phyloP scores from a whole-genome alignment of 106 monocot species.

The Dendrobium chrysotoxum region DNA sequence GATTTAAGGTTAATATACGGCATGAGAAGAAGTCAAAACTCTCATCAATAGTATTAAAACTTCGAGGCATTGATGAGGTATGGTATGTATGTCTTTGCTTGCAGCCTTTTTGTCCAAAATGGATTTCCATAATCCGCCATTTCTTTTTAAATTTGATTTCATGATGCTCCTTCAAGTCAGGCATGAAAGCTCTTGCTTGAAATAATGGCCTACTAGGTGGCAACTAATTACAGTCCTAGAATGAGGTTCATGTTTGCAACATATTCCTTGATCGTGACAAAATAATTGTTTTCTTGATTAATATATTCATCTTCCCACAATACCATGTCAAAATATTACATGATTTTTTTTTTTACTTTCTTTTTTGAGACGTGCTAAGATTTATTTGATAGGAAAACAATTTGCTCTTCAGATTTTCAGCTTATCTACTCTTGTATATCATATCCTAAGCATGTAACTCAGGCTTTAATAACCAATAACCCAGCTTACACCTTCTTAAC shows the following conservation, averaged over 20 bases:
- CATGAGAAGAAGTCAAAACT: conserved; percentile 95
- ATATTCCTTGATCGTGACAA: neutral
- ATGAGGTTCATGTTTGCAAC: neutral
- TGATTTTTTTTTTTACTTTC: neutral
- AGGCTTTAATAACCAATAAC: neutral
- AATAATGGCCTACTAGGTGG: neutral
- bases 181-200: neutral
- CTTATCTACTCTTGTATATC: too few relatives aligned
- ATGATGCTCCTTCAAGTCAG: neutral
- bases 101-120: neutral
- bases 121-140: neutral
- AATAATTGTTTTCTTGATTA: neutral
- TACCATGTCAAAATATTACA: neutral
- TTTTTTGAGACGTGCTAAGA: neutral
- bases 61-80: conserved; percentile 98
- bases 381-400: neutral
- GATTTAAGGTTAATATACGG: conserved; percentile 85
- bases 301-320: neutral
- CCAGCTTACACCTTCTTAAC: too few relatives aligned
- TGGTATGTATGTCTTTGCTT: neutral
- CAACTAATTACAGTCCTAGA: neutral
- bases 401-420: neutral
- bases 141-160: conserved; percentile 6
- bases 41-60: conserved; percentile 85
- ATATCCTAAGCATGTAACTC: neutral